A percentile compares a stretch with the other conserved stretches of the same genome.
Conservation (phyloP, 2,329 filamentous ascomycete genomes). For the Alternaria brassicicola region DNA sequence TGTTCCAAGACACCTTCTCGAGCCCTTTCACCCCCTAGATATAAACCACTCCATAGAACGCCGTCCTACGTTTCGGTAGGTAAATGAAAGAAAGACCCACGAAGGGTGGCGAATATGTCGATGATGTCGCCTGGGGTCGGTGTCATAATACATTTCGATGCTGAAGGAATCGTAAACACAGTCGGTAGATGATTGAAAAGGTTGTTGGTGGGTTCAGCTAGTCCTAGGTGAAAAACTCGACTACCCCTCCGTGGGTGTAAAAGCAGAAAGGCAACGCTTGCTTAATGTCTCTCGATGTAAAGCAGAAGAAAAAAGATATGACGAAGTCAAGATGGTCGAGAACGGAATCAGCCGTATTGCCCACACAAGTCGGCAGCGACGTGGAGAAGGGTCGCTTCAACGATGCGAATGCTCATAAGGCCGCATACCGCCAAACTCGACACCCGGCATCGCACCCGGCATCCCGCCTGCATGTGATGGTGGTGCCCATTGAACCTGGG, state of each 20-base stretch:
- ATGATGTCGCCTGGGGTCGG: slow-evolving; percentile 4
- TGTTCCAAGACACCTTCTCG: not conserved
- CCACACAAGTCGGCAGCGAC: not conserved
- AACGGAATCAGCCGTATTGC: not conserved
- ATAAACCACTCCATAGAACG: slow-evolving; percentile 1
- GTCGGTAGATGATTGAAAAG: slow-evolving; percentile 2
- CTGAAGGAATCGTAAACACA: slow-evolving; percentile 8
- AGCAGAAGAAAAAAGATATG: not conserved
- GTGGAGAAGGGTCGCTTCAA: not conserved
- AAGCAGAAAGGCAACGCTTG: not conserved
- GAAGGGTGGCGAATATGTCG: not conserved
- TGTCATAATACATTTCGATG: slow-evolving; percentile 8
- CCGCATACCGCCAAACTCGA: slow-evolving; percentile 53
- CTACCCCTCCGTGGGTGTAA: not conserved
- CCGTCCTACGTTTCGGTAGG: not conserved
- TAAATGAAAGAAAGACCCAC: slow-evolving; percentile 1
- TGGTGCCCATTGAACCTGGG: slow-evolving; percentile 42
- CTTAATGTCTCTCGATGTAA: not conserved
- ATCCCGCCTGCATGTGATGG: slow-evolving; percentile 45
- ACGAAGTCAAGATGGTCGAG: not conserved
- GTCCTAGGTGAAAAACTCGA: not conserved
- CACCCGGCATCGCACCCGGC: slow-evolving; percentile 56
- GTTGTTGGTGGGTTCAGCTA: slow-evolving; percentile 1
- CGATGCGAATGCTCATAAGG: slow-evolving; percentile 46
- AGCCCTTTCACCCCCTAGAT: not conserved